These are phyloP conservation scores for Globisporangium nodosum DNA, from an alignment of 352 stramenopile genomes.

Conservation along the genomic window DNA sequence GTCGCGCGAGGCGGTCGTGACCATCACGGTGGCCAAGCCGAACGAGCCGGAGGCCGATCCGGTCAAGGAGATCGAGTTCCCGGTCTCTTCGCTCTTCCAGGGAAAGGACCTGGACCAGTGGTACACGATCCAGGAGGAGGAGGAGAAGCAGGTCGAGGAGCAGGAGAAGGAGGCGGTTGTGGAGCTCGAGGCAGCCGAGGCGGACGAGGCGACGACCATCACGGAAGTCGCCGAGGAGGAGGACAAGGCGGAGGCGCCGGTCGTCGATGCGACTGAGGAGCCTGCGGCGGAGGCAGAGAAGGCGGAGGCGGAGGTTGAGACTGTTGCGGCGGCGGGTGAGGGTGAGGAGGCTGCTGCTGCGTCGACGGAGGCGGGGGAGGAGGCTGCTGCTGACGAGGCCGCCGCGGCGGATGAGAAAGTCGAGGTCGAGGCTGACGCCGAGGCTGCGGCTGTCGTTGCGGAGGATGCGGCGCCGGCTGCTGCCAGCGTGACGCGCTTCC, in stretches of 20 bases:
- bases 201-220: constrained; percentile 14
- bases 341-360: constrained; percentile 3
- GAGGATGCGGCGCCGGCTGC: constrained; percentile 12
- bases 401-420: constrained; percentile 13
- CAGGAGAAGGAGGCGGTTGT: constrained; percentile 9
- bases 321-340: not conserved
- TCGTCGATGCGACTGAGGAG: constrained; percentile 2
- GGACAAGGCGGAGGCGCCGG: constrained; percentile 5
- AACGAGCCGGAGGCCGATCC: constrained; percentile 50
- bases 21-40: constrained; percentile 41
- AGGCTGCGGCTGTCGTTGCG: constrained; percentile 1
- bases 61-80: constrained; percentile 77
- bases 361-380: constrained; percentile 16
- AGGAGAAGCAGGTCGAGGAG: constrained; percentile 11
- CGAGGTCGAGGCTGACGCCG: constrained; percentile 9
- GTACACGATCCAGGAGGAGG: constrained; percentile 41
- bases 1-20: constrained; percentile 75
- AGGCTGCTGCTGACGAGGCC: constrained; percentile 6
- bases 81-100: constrained; percentile 70
- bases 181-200: constrained; percentile 14
- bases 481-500: constrained; percentile 40
- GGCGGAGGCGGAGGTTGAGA: constrained; percentile 2
- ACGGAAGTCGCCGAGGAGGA: constrained; percentile 16
- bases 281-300: constrained; percentile 3
- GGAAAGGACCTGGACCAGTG: constrained; percentile 55